These are phyloP conservation scores for Aspergillus bombycis DNA, from an alignment of 2,329 filamentous ascomycete genomes.

Conservation along the genomic window DNA sequence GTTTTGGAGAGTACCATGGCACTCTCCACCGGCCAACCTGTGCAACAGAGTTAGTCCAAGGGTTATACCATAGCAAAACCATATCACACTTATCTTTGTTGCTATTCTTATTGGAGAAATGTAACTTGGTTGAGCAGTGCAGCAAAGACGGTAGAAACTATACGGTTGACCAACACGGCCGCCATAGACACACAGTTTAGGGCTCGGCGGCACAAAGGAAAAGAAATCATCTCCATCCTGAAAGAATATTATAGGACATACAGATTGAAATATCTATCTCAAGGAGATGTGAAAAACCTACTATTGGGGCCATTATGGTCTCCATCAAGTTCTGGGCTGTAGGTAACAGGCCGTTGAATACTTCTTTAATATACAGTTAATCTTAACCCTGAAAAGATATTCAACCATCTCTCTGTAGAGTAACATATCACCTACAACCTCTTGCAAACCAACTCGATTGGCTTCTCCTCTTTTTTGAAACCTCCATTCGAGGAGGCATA, in stretches of 20 bases:
- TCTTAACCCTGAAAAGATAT: not conserved
- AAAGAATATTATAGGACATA: not conserved
- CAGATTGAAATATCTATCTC: not conserved
- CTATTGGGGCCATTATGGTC: not conserved
- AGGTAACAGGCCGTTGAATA: not conserved
- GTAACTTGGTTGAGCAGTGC: not conserved
- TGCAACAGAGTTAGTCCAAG: not conserved
- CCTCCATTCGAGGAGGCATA: too few species aligned
- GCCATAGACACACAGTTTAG: not conserved
- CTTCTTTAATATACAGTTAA: not conserved
- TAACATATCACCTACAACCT: not conserved
- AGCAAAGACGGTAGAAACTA: not conserved
- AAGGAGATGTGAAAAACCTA: not conserved
- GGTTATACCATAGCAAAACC: not conserved
- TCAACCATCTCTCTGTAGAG: not conserved
- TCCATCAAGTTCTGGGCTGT: not conserved
- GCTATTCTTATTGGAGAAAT: not conserved
- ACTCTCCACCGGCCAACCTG: not conserved
- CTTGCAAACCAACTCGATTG: not conserved
- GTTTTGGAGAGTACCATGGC: too few species aligned
- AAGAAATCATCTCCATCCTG: not conserved
- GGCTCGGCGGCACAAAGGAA: not conserved
- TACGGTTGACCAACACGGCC: not conserved
- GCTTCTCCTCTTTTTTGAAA: not conserved
- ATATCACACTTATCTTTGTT: not conserved